phyloP scores from a whole-genome alignment of 1,284 basidiomycete genomes.

The Tylopilus microsporus region DNA sequence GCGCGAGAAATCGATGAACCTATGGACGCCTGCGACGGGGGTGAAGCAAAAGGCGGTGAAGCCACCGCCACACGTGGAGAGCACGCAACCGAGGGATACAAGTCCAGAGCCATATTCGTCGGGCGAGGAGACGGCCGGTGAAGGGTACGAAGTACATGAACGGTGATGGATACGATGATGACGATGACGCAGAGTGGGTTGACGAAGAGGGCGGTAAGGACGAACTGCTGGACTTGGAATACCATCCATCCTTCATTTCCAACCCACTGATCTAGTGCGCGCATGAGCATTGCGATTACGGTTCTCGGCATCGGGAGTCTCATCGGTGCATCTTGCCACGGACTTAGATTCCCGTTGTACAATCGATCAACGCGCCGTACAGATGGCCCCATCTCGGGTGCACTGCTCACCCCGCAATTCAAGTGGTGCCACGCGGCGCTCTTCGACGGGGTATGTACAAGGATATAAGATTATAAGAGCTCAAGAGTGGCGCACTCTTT shows the following conservation, averaged over 20 bases:
- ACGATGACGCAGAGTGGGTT: no score
- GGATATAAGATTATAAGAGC: not conserved
- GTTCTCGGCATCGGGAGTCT: constrained; percentile 15
- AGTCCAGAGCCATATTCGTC: no score
- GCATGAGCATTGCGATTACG: constrained; percentile 23
- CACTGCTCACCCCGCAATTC: constrained; percentile 24
- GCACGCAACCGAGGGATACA: no score
- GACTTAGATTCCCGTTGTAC: not conserved
- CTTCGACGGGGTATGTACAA: constrained; percentile 23
- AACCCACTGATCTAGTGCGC: constrained; percentile 14
- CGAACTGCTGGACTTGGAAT: no score
- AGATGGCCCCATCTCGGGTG: constrained; percentile 29
- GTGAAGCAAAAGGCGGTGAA: constrained; percentile 39
- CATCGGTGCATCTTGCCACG: constrained; percentile 6
- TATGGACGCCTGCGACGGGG: no score
- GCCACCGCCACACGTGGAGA: constrained; percentile 69
- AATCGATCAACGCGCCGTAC: not conserved
- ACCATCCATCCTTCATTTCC: constrained; percentile 21
- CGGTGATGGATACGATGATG: no score
- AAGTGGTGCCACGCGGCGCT: constrained; percentile 28
- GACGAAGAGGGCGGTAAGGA: no score
- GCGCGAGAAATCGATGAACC: no score
- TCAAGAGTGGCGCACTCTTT: no score
- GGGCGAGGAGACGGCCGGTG: no score
- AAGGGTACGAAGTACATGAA: no score